Base-by-base conservation (phyloP, 805 yeast genomes). In the Candida patagonica region DNA sequence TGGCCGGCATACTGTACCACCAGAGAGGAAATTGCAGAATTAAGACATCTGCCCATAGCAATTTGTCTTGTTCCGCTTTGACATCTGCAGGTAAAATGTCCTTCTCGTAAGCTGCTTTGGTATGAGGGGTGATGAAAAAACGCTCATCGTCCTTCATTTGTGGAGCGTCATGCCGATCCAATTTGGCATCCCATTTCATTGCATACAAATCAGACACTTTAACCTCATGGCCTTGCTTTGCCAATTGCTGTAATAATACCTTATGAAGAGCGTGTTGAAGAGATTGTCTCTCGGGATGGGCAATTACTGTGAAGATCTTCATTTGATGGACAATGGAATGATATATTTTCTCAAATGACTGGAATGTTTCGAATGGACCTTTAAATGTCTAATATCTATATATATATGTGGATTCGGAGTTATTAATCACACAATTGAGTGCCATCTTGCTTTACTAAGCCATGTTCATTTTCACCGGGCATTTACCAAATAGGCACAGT, bases 121-220 rank as follows among this genome's bases (percentile, higher is more conserved):
- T 3, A 15, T 20, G 20, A 3, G 4, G 9, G 4, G 13, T 25
- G 12, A 32, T 15, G 3, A 12, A 15, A n/a, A 32, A 22, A 5
- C 26, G 35, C 9, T 21, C 26, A 12, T 17, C 35, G 8, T 20
- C 24, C 13, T 32, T 22, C 4, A 21, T 15, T 9, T 22, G n/a
- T 15, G 35, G 35, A 22, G 26, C 24, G 20, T 32, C 35, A 13
- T n/a, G 15, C 16, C 35, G 26, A 17, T 17, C 24, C 24, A 32
- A 6, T 12, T n/a, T 6, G 8, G 35, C 24, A 21, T 32, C 13
- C 23, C 26, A 32, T 3, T 32, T 32, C 12, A 19, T n/a, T n/a
- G 24, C 26, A 15, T 32, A 32, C 26, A 32, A 22, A 32, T 32
- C 35, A 15, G 35, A 16, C 23, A 21, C 35, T 17, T 32, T 32